Percentiles rank a stretch among this genome's conserved stretches.
phyloP scores from a whole-genome alignment of 2,329 filamentous ascomycete species.

The Trichoderma sp. region DNA sequence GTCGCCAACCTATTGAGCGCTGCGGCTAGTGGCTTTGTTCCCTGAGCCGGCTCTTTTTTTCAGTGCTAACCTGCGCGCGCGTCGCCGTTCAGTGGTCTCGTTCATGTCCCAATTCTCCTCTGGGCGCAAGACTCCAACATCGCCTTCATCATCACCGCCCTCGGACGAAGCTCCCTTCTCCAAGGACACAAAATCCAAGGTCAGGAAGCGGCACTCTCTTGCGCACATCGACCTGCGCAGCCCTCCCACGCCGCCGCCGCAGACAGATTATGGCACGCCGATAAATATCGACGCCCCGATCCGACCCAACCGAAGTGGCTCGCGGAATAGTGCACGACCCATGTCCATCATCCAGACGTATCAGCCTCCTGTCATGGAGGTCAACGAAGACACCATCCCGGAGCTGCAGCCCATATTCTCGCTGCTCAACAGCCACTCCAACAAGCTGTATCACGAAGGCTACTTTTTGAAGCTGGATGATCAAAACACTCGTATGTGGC shows the following conservation, averaged over 20 bases:
- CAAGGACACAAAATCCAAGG: constrained; percentile 29
- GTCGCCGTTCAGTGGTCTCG: constrained; percentile 64
- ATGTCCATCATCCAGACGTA: constrained; percentile 84
- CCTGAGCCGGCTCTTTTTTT: not conserved
- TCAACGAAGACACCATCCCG: constrained; percentile 79
- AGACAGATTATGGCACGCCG: constrained; percentile 44
- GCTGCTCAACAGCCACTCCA: constrained; percentile 89
- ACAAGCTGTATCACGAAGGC: constrained; percentile 96
- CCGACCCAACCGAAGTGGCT: constrained; percentile 40
- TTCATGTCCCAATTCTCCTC: constrained; percentile 80
- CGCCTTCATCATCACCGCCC: constrained; percentile 45
- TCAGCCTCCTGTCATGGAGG: constrained; percentile 81
- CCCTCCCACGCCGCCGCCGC: constrained; percentile 39
- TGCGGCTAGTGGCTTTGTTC: not conserved
- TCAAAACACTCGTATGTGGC: constrained; percentile 74
- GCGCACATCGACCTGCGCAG: constrained; percentile 38
- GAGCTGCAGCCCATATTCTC: constrained; percentile 93
- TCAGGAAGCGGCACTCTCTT: constrained; percentile 34
- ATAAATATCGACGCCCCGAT: constrained; percentile 45
- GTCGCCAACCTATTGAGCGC: not conserved
- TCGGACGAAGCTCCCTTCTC: constrained; percentile 36
- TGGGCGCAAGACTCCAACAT: constrained; percentile 44
- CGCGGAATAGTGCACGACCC: constrained; percentile 61
- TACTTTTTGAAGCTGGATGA: constrained; percentile 98
- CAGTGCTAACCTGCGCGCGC: not conserved